These are phyloP conservation scores for Simmondsia chinensis DNA, from an alignment of 148 eudicot species.

Conservation along the genomic window DNA sequence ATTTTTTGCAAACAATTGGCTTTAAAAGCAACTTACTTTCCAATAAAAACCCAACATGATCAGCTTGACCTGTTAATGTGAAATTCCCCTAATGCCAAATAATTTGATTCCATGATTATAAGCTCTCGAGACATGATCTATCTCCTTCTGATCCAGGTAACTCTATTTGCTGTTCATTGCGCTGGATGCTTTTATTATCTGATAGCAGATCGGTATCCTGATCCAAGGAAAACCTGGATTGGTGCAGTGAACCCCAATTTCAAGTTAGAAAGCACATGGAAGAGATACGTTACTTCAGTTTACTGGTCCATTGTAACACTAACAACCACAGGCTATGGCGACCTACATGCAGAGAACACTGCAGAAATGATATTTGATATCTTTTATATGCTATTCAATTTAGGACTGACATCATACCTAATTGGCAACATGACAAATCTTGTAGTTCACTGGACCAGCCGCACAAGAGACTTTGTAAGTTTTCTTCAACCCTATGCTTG, in stretches of 20 bases:
- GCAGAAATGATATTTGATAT: conserved; percentile 76
- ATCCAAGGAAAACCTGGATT: conserved; percentile 71
- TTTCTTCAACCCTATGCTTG: neutral
- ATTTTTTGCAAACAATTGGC: neutral
- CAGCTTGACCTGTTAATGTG: no score
- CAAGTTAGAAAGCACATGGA: conserved; percentile 52
- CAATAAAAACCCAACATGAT: no score
- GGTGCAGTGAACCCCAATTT: conserved; percentile 62
- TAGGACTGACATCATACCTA: conserved; percentile 84
- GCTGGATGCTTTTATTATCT: conserved; percentile 86
- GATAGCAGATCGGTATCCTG: conserved; percentile 65
- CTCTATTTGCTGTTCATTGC: conserved; percentile 84
- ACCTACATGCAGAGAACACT: conserved; percentile 71
- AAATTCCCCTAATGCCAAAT: no score
- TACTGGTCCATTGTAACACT: conserved; percentile 91
- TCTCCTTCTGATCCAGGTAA: conserved; percentile 66
- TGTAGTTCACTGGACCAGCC: conserved; percentile 87
- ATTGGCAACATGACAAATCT: conserved; percentile 97
- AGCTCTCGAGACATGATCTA: neutral
- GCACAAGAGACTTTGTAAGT: conserved; percentile 49
- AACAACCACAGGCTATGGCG: conserved; percentile 92
- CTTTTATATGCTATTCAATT: conserved; percentile 79
- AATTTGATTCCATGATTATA: no score
- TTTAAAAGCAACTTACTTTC: no score
- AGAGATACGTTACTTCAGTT: conserved; percentile 56